Base-by-base conservation (phyloP, 768 basidiomycete genomes). In the Tulasnella sp. region DNA sequence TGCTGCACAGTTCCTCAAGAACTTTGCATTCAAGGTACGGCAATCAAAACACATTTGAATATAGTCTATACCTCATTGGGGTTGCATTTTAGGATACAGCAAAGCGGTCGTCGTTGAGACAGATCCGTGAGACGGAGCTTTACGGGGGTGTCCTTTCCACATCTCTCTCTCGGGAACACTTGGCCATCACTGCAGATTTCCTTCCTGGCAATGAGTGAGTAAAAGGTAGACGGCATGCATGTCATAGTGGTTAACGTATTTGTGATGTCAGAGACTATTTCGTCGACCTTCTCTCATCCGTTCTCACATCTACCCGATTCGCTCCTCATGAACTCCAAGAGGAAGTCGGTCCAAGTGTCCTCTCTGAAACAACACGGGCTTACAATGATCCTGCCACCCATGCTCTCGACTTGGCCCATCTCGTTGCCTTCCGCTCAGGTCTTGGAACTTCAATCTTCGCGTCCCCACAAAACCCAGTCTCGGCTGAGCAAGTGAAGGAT, bases 1-100 rank as follows among this genome's bases (percentile, higher is more conserved):
- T 60, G 78, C 90, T 53, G 91, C 93, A 2, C 87, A 93, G 71
- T 82, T 79, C 55, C 75, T 96, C 67, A 95, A 95, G 76, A 92
- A 90, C 78, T 96, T 91, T 76, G 83, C 91, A 54, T 98, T 93
- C 81, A 96, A 95, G 84, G 93, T 96, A 58, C 42, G 79, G 62
- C 25, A 39, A 40, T 28, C 49, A 19, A 29, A 1, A 24, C 48
- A 3, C n/a, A 5, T 27, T 49, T 3, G 7, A 10, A 51, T 51
- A 27, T 41, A n/a, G n/a, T 24, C 25, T n/a, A n/a, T n/a, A n/a
- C n/a, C n/a, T 39, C 8, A 19, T 37, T 20, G 16, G 10, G 20
- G 6, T 52, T 29, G 24, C 13, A 27, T 47, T 45, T 15, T 29
- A 98, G 93, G 85, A 83, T 69, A 93, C 87, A 31, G 70, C 71